Base-by-base conservation (phyloP, 768 basidiomycete genomes). In the Pleurotus giganteus region DNA sequence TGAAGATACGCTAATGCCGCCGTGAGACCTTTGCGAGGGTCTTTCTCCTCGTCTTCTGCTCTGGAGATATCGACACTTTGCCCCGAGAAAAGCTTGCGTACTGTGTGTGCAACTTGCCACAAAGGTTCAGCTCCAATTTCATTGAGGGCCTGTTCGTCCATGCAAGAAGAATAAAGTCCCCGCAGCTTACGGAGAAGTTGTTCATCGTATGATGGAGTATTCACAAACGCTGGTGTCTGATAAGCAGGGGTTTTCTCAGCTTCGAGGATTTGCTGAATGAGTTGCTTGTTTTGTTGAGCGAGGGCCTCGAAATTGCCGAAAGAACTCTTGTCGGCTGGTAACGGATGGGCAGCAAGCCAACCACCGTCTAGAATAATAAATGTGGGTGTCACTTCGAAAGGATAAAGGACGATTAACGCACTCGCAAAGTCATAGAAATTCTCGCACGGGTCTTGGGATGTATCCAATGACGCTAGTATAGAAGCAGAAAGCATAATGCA, bases 401-500 rank as follows among this genome's bases (percentile, higher is more conserved):
- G 57, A 17, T 60, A 60, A 31, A n/a, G n/a, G n/a, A n/a, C n/a
- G n/a, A n/a, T n/a, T 23, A 46, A 51, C 11, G 7, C 64, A 95
- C 94, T 95, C 8, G 94, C 85, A 71, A 86, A 98, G 59, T 88
- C 82, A 65, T 94, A 98, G 68, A 98, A 97, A 70, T 94, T 88
- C 61, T 98, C 91, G 69, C 97, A 99, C 0, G 97, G 97, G 65
- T 98, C 94, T 60, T 88, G 79, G 7, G 84, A 75, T 8, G 79
- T 80, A 65, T 99, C 95, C 19, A 98, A 70, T 0, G 84, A 84
- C 17, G 86, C 82, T 12, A 98, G 72, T 56, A 99, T 89, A 0
- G 85, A 79, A 1, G 92, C 89, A 8, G 96, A 86, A 11, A 96
- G 78, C 29, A 84, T 71, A 47, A 98, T 86, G 66, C 97, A 99